These are phyloP conservation scores for Eucalyptus pauciflora DNA, from an alignment of 345 rosid species.

Conservation along the genomic window DNA sequence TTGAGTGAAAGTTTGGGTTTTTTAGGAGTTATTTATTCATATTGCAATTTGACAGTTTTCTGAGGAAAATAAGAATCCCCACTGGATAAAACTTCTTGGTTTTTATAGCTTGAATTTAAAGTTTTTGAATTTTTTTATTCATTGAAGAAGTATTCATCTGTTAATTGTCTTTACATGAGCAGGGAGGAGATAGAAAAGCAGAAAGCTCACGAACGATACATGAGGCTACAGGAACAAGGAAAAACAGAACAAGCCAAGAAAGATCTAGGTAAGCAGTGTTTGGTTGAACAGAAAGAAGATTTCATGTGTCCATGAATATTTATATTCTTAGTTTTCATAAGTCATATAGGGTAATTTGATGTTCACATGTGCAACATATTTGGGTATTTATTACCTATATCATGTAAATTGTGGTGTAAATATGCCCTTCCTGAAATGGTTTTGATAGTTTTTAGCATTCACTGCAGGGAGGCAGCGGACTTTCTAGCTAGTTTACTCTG, in stretches of 20 bases:
- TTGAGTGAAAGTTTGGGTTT: background rate
- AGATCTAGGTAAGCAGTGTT: slow-evolving; percentile 56
- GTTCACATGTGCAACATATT: background rate
- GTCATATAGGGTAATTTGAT: background rate
- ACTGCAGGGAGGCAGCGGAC: background rate
- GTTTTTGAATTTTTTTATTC: background rate
- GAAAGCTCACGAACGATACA: slow-evolving; percentile 90
- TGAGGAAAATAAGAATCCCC: background rate
- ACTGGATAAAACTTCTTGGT: background rate
- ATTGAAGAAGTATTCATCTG: background rate
- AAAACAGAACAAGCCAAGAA: slow-evolving; percentile 94
- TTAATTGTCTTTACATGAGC: background rate
- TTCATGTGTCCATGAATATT: background rate
- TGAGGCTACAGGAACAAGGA: slow-evolving; percentile 98
- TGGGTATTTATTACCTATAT: background rate
- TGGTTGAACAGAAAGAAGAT: background rate
- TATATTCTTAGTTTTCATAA: background rate
- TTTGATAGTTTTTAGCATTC: background rate
- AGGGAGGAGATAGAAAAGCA: slow-evolving; percentile 97
- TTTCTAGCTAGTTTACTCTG: background rate
- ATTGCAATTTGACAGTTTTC: background rate
- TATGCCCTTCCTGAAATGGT: background rate
- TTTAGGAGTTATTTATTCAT: background rate
- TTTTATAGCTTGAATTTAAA: background rate
- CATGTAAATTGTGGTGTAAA: background rate